phyloP scores from a whole-genome alignment of 495 filamentous ascomycete species.

The Saxophila tyrrhenica region DNA sequence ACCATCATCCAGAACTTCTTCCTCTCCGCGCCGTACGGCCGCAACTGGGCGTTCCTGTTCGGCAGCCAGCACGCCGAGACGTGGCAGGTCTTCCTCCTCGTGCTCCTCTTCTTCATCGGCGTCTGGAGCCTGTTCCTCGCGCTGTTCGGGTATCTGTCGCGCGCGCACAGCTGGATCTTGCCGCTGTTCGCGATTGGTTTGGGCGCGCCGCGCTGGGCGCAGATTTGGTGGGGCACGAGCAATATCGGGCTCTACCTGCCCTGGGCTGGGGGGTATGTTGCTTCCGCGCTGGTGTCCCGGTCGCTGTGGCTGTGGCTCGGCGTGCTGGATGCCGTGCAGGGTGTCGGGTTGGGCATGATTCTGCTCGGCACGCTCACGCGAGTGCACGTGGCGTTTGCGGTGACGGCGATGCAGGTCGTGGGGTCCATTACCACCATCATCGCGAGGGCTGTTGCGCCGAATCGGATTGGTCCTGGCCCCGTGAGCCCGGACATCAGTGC shows the following conservation, averaged over 20 bases:
- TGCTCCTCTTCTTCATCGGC: conserved; percentile 46
- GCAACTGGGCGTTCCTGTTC: conserved; percentile 53
- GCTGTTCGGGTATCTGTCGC: conserved; percentile 39
- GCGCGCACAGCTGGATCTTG: conserved; percentile 49
- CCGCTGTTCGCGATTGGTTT: conserved; percentile 56
- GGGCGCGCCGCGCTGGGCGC: conserved; percentile 51
- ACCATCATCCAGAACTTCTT: conserved; percentile 58
- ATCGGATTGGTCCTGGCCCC: conserved; percentile 45
- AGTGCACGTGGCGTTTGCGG: conserved; percentile 46
- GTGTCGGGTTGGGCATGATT: conserved; percentile 52
- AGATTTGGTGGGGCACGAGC: conserved; percentile 53
- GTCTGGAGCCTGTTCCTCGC: conserved; percentile 42
- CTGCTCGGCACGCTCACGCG: conserved; percentile 49
- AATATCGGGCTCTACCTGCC: conserved; percentile 49
- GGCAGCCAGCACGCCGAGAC: conserved; percentile 38
- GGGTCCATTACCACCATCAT: conserved; percentile 45
- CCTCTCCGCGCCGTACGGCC: conserved; percentile 48
- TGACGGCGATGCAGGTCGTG: conserved; percentile 46
- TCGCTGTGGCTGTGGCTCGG: conserved; percentile 55
- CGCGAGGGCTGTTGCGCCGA: conserved; percentile 46
- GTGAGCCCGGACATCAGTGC: conserved; percentile 47
- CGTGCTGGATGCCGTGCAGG: conserved; percentile 51
- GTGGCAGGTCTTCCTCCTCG: conserved; percentile 42
- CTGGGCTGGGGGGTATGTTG: conserved; percentile 40
- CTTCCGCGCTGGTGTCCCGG: conserved; percentile 41